Conservation (phyloP, 495 filamentous ascomycete genomes). For the Aspergillus affinis region DNA sequence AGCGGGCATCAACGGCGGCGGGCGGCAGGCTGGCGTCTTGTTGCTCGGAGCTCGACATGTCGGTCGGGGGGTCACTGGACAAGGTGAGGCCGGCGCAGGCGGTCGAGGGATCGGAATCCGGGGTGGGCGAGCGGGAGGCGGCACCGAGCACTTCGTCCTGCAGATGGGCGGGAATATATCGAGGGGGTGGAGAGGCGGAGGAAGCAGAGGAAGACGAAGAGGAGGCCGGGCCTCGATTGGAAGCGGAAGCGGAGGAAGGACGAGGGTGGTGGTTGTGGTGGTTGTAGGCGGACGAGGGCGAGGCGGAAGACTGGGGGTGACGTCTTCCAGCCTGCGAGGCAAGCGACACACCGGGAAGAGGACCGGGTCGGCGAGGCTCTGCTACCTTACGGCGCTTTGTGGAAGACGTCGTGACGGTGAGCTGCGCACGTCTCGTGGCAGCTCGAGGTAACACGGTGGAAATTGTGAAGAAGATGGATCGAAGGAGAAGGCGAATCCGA, state of each 20-base stretch:
- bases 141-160: constrained; percentile 58
- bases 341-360: constrained; percentile 28
- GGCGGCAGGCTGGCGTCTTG: constrained; percentile 25
- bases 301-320: constrained; percentile 34
- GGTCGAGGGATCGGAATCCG: constrained; percentile 61
- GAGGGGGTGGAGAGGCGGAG: constrained; percentile 38
- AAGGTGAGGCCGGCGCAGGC: constrained; percentile 72
- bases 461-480: constrained; percentile 2
- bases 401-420: constrained; percentile 84
- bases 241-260: constrained; percentile 33
- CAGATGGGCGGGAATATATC: constrained; percentile 60
- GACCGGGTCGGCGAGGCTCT: constrained; percentile 46
- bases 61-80: constrained; percentile 58
- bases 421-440: constrained; percentile 60
- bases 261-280: constrained; percentile 11
- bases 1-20: constrained; percentile 32
- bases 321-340: constrained; percentile 45
- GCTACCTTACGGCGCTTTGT: constrained; percentile 87
- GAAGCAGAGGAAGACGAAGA: constrained; percentile 28
- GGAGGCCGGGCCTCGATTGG: constrained; percentile 34
- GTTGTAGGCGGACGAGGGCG: constrained; percentile 19
- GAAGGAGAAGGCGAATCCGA: not conserved
- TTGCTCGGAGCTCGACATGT: constrained; percentile 46
- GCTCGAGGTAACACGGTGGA: constrained; percentile 40
- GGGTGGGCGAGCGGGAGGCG: constrained; percentile 48